Evolutionary conservation across 2,329 filamentous ascomycete genomes (phyloP).

Genomic region (Endoconidiophora polonica): DNA sequence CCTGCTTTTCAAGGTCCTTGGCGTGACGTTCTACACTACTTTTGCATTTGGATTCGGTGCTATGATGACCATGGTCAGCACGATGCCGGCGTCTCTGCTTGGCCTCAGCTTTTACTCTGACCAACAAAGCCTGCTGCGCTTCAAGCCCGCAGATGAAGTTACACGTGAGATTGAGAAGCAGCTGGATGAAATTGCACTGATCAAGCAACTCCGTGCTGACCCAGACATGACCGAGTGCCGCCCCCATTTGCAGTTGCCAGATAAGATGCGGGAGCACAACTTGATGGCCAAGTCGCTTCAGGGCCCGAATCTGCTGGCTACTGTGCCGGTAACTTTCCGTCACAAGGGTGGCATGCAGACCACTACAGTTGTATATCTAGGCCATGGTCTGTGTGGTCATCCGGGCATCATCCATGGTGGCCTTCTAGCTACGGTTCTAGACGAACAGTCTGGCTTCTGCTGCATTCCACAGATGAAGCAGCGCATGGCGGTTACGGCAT

Average conservation of each 20-base stretch:
- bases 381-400: constrained; percentile 69
- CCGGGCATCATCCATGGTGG: constrained; percentile 85
- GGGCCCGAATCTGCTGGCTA: constrained; percentile 57
- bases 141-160: constrained; percentile 37
- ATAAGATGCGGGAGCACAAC: constrained; percentile 50
- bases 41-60: constrained; percentile 8
- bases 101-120: constrained; percentile 31
- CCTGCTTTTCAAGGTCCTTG: constrained; percentile 4
- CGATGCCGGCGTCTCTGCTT: constrained; percentile 11
- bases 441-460: constrained; percentile 76
- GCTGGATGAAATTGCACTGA: constrained; percentile 62
- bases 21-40: constrained; percentile 5
- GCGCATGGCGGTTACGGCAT: constrained; percentile 73
- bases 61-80: constrained; percentile 11
- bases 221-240: constrained; percentile 57
- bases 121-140: constrained; percentile 55
- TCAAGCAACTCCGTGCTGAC: constrained; percentile 48
- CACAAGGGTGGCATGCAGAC: constrained; percentile 53
- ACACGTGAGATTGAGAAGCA: constrained; percentile 48
- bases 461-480: constrained; percentile 81
- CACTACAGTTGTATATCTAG: constrained; percentile 55
- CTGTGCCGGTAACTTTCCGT: constrained; percentile 65
- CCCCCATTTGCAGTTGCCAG: constrained; percentile 75
- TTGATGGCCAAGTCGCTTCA: constrained; percentile 68
- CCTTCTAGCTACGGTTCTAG: constrained; percentile 72